phyloP scores from a whole-genome alignment of 495 filamentous ascomycete species.

The Podospora sp. region DNA sequence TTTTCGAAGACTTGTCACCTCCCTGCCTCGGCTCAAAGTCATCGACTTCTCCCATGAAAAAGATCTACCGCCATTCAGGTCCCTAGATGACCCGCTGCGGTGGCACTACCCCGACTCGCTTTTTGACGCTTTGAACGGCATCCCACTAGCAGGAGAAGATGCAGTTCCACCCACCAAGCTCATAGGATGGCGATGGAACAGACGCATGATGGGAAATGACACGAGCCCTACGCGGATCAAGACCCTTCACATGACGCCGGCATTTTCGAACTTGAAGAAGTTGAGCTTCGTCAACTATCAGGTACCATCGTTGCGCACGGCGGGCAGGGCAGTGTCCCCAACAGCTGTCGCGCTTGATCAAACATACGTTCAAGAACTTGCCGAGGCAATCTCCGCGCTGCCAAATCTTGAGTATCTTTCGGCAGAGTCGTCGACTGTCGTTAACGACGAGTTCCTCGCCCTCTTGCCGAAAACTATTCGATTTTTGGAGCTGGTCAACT shows the following conservation, averaged over 20 bases:
- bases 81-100: conserved; percentile 50
- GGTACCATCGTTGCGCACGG: conserved; percentile 41
- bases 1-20: conserved; percentile 43
- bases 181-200: conserved; percentile 77
- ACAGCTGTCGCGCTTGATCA: conserved; percentile 37
- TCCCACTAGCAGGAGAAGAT: neutral
- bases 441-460: conserved; percentile 60
- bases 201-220: conserved; percentile 58
- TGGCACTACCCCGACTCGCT: conserved; percentile 66
- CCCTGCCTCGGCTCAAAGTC: conserved; percentile 52
- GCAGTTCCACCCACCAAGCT: conserved; percentile 45
- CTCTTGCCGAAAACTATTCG: conserved; percentile 64
- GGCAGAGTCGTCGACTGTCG: conserved; percentile 67
- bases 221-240: conserved; percentile 47
- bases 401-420: conserved; percentile 63
- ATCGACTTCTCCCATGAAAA: conserved; percentile 57
- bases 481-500: conserved; percentile 72
- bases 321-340: conserved; percentile 28
- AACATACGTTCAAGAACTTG: conserved; percentile 52
- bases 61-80: conserved; percentile 60
- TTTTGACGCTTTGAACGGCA: conserved; percentile 54
- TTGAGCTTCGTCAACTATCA: conserved; percentile 68
- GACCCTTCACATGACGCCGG: conserved; percentile 58
- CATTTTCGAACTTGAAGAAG: conserved; percentile 62
- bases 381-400: conserved; percentile 59